A percentile compares a stretch with the other conserved stretches of the same genome.
phyloP scores from a whole-genome alignment of 2,329 filamentous ascomycete species.

The Nemania sp. region DNA sequence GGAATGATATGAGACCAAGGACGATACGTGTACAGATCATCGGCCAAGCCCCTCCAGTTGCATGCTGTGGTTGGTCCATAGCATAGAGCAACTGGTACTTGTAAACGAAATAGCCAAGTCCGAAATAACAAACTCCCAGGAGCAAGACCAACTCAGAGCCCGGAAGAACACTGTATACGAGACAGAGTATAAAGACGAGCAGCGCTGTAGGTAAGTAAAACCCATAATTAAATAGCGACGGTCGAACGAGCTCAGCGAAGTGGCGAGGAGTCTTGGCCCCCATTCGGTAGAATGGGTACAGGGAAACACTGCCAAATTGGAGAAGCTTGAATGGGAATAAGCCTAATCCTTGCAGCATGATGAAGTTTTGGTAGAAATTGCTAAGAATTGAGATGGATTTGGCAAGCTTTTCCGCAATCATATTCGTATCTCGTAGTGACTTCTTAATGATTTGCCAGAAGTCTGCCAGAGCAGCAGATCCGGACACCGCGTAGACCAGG shows the following conservation, averaged over 20 bases:
- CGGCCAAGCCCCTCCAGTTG: conserved; percentile 90
- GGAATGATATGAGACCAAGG: conserved; percentile 83
- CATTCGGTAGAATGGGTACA: conserved; percentile 81
- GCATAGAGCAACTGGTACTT: conserved; percentile 98
- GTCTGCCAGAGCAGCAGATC: conserved; percentile 69
- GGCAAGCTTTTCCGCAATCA: conserved; percentile 76
- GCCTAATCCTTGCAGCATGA: conserved; percentile 91
- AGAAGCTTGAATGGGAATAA: conserved; percentile 90
- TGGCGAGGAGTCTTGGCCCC: conserved; percentile 87
- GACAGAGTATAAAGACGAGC: conserved; percentile 90
- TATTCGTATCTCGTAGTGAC: conserved; percentile 75
- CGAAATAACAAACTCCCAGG: conserved; percentile 81
- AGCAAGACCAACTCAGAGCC: conserved; percentile 80
- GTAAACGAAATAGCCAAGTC: conserved; percentile 84
- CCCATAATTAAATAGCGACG: conserved; percentile 90
- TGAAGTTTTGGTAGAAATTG: conserved; percentile 89
- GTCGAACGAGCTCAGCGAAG: conserved; percentile 77
- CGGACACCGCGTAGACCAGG: conserved; percentile 87
- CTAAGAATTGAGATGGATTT: conserved; percentile 72
- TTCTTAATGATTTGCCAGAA: conserved; percentile 74
- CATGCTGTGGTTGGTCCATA: conserved; percentile 96
- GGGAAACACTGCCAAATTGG: conserved; percentile 80
- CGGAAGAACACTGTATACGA: conserved; percentile 88
- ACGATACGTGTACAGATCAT: conserved; percentile 95
- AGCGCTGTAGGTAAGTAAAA: conserved; percentile 94